Evolutionary conservation across 345 rosid genomes (phyloP), one percentile per base, ranked within the genome.

Genomic region (Dovyalis caffra): DNA sequence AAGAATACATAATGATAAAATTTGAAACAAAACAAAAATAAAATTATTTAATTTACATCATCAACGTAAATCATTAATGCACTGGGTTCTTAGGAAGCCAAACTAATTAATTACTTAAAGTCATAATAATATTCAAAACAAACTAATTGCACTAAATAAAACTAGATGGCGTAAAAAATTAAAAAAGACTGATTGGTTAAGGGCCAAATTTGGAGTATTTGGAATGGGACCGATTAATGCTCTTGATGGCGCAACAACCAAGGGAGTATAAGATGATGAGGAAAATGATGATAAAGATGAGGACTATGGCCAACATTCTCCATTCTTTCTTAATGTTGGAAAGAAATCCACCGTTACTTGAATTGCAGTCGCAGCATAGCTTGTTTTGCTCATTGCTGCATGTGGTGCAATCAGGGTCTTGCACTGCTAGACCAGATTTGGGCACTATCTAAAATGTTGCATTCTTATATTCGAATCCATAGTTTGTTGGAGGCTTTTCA

Each of bases 401-500:
- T 31, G 34, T 61, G 31, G 14, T 67, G 75, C 83, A 81, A 67
- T 76, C 83, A 18, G 72, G 63, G 72, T 79, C 79, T 1, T 56
- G 68, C 14, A 15, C 2, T 0, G 37, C 66, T 23, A 5, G 65
- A 5, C 60, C 66, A 2, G 51, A 6, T 43, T 49, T 10, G 0
- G 86, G 83, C 7, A 60, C 57, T 5, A 35, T 64, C 74, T 71
- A 69, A 5, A 61, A 16, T 11, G 87, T 85, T 28, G 79, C 83
- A 10, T 78, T 80, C 70, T 68, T 63, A 72, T 56, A 78, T 60
- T 18, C 64, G 47, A 77, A 78, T 26, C 80, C 82, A 16, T 88
- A 87, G 10, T 80, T 40, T 14, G 38, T 51, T 4, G 90, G 85
- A 6, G 90, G 90, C 76, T 83, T 83, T n/a, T 78, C 90, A 87